These are phyloP conservation scores for Alternaria ventricosa DNA, from an alignment of 2,329 filamentous ascomycete genomes.

Conservation along the genomic window DNA sequence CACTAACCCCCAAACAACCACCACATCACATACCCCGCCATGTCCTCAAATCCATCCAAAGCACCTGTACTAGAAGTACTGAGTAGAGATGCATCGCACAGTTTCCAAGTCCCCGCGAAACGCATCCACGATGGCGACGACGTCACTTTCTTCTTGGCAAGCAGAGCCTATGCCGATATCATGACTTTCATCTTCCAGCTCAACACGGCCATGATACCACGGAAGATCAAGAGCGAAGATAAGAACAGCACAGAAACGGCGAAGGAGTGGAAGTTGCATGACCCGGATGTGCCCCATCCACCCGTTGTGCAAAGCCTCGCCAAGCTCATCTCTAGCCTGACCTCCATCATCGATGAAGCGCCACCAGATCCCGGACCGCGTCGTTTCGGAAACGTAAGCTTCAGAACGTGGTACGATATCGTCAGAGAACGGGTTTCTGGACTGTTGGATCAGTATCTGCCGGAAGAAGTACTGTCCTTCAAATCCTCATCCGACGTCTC, in stretches of 20 bases:
- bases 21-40: conserved; percentile 18
- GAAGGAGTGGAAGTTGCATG: conserved; percentile 60
- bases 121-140: conserved; percentile 85
- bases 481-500: conserved; percentile 44
- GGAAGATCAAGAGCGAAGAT: conserved; percentile 54
- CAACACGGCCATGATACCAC: conserved; percentile 83
- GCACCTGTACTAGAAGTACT: conserved; percentile 32
- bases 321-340: conserved; percentile 69
- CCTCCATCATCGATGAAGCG: conserved; percentile 73
- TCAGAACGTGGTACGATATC: conserved; percentile 80
- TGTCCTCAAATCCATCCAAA: conserved; percentile 26
- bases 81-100: conserved; percentile 26
- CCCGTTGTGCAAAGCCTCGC: conserved; percentile 70
- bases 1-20: conserved; percentile 2
- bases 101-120: conserved; percentile 75
- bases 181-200: conserved; percentile 88
- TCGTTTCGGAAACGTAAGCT: conserved; percentile 91
- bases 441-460: conserved; percentile 65
- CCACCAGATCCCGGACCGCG: conserved; percentile 86
- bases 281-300: conserved; percentile 55
- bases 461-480: conserved; percentile 54
- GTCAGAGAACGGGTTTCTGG: conserved; percentile 65
- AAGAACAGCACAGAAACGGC: conserved; percentile 44
- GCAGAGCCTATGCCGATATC: conserved; percentile 85
- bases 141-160: conserved; percentile 79